A percentile compares a stretch with the other conserved stretches of the same genome.
These are phyloP conservation scores for Dysphania ambrosioides DNA, from an alignment of 148 eudicot genomes.

Conservation along the genomic window DNA sequence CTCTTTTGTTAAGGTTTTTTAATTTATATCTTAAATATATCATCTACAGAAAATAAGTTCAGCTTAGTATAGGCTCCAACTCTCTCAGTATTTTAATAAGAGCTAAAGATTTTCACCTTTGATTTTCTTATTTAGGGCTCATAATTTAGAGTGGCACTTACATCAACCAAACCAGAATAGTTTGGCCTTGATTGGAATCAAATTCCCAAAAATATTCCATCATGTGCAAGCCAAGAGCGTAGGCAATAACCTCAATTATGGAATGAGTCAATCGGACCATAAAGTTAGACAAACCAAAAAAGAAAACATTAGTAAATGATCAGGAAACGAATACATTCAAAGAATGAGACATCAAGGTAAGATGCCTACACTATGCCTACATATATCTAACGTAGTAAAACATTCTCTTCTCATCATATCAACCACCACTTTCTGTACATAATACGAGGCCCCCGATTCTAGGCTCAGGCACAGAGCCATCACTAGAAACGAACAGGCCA, in stretches of 20 bases:
- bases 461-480: conserved; percentile 17
- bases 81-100: too few relatives aligned
- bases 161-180: neutral
- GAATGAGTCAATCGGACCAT: neutral
- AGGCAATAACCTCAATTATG: neutral
- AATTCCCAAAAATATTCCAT: neutral
- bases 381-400: conserved; percentile 20
- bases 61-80: too few relatives aligned
- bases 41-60: too few relatives aligned
- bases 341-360: conserved; percentile 16
- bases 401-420: conserved; percentile 11
- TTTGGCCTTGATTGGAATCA: neutral
- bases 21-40: too few relatives aligned
- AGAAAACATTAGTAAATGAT: conserved; percentile 5
- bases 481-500: conserved; percentile 11
- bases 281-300: neutral
- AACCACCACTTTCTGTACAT: conserved; percentile 27
- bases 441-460: conserved; percentile 19
- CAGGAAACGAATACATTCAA: conserved; percentile 8
- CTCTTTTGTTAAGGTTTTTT: too few relatives aligned
- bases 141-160: neutral
- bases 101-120: too few relatives aligned
- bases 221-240: neutral
- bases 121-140: neutral
- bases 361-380: conserved; percentile 14